Evolutionary conservation across 305 asterid species (phyloP).

Genomic region (Ilex paraguariensis): DNA sequence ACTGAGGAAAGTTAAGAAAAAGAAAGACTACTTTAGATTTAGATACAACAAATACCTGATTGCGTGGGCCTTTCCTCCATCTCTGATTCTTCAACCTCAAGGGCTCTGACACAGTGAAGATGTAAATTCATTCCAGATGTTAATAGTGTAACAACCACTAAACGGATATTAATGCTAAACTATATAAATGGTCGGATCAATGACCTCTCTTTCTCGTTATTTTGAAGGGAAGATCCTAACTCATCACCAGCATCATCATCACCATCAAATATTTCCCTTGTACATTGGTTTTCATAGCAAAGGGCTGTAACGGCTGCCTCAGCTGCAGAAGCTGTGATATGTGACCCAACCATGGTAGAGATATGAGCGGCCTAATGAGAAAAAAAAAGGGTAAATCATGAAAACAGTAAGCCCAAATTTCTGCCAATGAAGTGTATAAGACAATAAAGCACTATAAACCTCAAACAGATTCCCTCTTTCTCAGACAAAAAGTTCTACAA

Average conservation of each 20-base stretch:
- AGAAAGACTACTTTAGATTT: not conserved
- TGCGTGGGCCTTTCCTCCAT: slow-evolving; percentile 33
- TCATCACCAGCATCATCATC: slow-evolving; percentile 31
- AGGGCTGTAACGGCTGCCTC: slow-evolving; percentile 92
- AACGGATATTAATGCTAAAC: too few species aligned
- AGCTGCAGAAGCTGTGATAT: slow-evolving; percentile 70
- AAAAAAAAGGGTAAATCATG: not conserved
- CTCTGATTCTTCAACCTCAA: slow-evolving; percentile 34
- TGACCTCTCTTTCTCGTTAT: slow-evolving; percentile 47
- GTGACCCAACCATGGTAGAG: slow-evolving; percentile 71
- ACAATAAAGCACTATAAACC: too few species aligned
- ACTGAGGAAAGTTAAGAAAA: not conserved
- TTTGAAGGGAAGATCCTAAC: slow-evolving; percentile 34
- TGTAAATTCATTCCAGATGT: not conserved
- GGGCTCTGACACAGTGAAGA: slow-evolving; percentile 31
- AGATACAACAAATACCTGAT: slow-evolving; percentile 42
- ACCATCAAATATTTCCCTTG: slow-evolving; percentile 70
- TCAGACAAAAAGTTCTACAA: not conserved
- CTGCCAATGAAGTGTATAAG: not conserved
- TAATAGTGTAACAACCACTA: not conserved
- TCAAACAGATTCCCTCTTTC: not conserved
- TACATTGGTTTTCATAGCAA: slow-evolving; percentile 83
- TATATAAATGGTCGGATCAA: not conserved
- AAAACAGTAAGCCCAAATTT: not conserved
- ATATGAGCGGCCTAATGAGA: slow-evolving; percentile 64